A percentile compares a stretch with the other conserved stretches of the same genome.
Evolutionary conservation across 2,329 filamentous ascomycete species (phyloP).

Genomic region (Fusarium drepaniforme): DNA sequence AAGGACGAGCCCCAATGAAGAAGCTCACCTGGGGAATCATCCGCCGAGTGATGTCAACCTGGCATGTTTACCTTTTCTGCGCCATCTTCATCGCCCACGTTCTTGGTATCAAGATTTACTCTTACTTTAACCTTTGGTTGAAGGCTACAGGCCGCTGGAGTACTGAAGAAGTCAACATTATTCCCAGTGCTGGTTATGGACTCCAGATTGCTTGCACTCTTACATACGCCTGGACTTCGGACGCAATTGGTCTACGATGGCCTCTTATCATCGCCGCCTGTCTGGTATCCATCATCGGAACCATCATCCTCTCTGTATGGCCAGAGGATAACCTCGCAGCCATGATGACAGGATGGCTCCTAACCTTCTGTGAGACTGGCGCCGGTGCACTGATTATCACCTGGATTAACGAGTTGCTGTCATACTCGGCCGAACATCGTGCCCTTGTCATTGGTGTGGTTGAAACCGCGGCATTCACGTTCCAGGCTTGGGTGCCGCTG

Average conservation of each 20-base stretch:
- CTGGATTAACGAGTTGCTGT: constrained; percentile 62
- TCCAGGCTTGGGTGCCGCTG: constrained; percentile 58
- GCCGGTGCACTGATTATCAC: constrained; percentile 54
- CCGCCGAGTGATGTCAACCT: constrained; percentile 45
- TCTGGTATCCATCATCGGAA: constrained; percentile 49
- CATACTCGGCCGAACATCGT: constrained; percentile 60
- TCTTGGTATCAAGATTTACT: constrained; percentile 50
- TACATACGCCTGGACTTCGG: constrained; percentile 67
- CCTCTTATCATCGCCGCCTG: constrained; percentile 65
- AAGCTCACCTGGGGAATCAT: constrained; percentile 46
- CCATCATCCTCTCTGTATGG: constrained; percentile 50
- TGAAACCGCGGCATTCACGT: constrained; percentile 58
- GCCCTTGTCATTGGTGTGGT: constrained; percentile 63
- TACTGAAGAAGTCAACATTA: constrained; percentile 62
- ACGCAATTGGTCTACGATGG: constrained; percentile 64
- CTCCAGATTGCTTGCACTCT: constrained; percentile 62
- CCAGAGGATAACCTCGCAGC: constrained; percentile 48
- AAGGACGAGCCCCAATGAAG: constrained; percentile 47
- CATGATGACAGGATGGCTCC: constrained; percentile 53
- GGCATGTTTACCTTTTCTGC: constrained; percentile 50
- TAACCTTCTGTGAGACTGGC: constrained; percentile 51
- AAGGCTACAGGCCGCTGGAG: constrained; percentile 48
- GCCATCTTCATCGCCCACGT: constrained; percentile 50
- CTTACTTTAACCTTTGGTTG: constrained; percentile 51
- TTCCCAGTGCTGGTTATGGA: constrained; percentile 57